Percentiles rank a stretch among this genome's conserved stretches.
These are phyloP conservation scores for Poteriospumella lacustris DNA, from an alignment of 108 stramenopile genomes.

Conservation along the genomic window DNA sequence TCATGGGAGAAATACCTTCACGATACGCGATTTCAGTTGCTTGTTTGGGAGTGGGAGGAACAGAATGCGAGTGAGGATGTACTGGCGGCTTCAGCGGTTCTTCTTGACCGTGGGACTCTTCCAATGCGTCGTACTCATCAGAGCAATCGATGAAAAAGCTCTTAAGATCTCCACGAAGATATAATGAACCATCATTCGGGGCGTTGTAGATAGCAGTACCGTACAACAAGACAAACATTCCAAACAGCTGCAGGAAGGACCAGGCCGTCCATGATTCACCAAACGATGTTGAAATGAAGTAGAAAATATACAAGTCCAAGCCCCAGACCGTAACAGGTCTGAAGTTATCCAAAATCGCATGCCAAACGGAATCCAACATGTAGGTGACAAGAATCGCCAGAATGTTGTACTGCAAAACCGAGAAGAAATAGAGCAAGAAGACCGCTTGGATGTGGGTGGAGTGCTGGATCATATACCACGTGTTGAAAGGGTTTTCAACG, in stretches of 20 bases:
- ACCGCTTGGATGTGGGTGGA: not conserved
- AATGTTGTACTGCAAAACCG: constrained; percentile 24
- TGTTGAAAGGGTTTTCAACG: constrained; percentile 53
- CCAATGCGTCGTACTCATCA: constrained; percentile 17
- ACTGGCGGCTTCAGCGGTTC: no score
- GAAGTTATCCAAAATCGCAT: constrained; percentile 32
- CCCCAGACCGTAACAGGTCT: constrained; percentile 25
- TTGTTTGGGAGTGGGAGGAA: no score
- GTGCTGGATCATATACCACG: not conserved
- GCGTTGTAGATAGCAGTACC: constrained; percentile 30
- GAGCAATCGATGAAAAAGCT: constrained; percentile 15
- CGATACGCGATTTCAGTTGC: no score
- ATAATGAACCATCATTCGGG: constrained; percentile 17
- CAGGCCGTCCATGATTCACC: constrained; percentile 21
- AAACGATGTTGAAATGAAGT: not conserved
- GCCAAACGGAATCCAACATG: constrained; percentile 24
- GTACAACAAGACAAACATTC: constrained; percentile 24
- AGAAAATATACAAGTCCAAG: constrained; percentile 16
- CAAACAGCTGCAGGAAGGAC: constrained; percentile 6
- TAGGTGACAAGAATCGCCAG: constrained; percentile 25
- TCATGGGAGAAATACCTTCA: no score
- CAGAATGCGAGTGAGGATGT: no score
- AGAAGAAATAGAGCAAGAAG: constrained; percentile 26
- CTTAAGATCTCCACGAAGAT: not conserved
- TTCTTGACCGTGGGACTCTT: no score